Evolutionary conservation across 805 yeast species (phyloP).

Genomic region (Tetrapisispora fleetii): DNA sequence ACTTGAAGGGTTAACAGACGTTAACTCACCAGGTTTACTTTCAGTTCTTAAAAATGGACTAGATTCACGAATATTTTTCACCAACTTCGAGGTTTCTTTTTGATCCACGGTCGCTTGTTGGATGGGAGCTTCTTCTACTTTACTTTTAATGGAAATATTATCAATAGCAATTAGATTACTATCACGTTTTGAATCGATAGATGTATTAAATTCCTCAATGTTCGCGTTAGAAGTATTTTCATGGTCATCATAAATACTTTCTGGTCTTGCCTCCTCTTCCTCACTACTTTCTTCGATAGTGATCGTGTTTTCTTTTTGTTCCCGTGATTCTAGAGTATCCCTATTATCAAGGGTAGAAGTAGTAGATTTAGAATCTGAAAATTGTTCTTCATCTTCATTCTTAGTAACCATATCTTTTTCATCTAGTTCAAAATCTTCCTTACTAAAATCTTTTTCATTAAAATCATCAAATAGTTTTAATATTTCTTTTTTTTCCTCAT

Average conservation of each 20-base stretch:
- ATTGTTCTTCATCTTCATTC: neutral
- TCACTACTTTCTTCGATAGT: neutral
- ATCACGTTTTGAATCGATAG: neutral
- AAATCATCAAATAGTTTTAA: neutral
- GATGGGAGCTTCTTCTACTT: neutral
- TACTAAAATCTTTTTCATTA: neutral
- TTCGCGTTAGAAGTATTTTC: neutral
- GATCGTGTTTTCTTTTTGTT: neutral
- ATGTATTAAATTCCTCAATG: neutral
- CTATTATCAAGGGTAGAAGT: neutral
- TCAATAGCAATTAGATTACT: slow-evolving; percentile 1
- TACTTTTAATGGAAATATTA: neutral
- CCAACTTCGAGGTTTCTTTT: neutral
- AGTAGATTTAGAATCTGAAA: neutral
- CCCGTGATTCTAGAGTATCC: neutral
- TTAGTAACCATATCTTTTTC: neutral
- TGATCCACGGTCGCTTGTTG: neutral
- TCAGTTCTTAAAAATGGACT: neutral
- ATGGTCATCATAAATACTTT: neutral
- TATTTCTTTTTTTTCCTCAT: slow-evolving; percentile 1
- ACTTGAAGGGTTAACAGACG: neutral
- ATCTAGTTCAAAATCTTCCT: neutral
- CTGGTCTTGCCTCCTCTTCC: neutral
- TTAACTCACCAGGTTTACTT: neutral
- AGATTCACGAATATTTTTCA: neutral